Evolutionary conservation across 768 basidiomycete species (phyloP), one percentile per base, ranked within the genome.

Genomic region (Russula compacta): DNA sequence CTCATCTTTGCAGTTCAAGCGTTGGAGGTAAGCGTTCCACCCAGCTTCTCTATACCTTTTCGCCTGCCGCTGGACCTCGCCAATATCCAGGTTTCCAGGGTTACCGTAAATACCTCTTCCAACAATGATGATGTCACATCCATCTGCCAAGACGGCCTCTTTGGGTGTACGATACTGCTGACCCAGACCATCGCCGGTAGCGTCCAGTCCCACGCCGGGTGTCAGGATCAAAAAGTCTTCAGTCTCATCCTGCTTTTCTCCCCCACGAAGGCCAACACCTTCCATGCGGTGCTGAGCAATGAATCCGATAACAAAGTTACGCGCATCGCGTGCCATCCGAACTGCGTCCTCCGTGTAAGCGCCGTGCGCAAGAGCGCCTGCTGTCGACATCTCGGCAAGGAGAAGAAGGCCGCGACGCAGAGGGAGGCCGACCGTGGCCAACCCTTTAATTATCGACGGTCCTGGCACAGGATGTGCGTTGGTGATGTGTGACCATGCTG

Each of bases 401-500:
- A 99, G 79, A 49, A 99, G 78, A 17, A 98, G 81, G 0, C 92
- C 97, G 12, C 97, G 82, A 2, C 85, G 84, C 15, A 92, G 80
- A 0, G 94, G 91, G 9, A 85, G 73, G 43, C 97, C 97, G 40
- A 98, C 83, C 6, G 87, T 86, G 2, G 89, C 78, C 36, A 99
- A 86, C 15, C 97, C 95, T n/a, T 83, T 78, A 65, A 99, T 81
- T 66, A 98, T 85, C 14, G 93, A 93, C 3, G 94, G 92, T n/a
- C 97, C 97, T 2, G 97, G 94, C 39, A 98, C 85, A 10, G 89
- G 83, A 73, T 98, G 97, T 2, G 97, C 97, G 72, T 99, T 98
- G 54, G 94, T 98, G 69, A 99, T 84, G 69, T 99, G 92, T 11
- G 97, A 83, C 97, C 97, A 99, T 51, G 80, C 85, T 36, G 95